Percentiles rank a stretch among this genome's conserved stretches.
Evolutionary conservation across 352 stramenopile species (phyloP).

Genomic region (Globisporangium camurandrum): DNA sequence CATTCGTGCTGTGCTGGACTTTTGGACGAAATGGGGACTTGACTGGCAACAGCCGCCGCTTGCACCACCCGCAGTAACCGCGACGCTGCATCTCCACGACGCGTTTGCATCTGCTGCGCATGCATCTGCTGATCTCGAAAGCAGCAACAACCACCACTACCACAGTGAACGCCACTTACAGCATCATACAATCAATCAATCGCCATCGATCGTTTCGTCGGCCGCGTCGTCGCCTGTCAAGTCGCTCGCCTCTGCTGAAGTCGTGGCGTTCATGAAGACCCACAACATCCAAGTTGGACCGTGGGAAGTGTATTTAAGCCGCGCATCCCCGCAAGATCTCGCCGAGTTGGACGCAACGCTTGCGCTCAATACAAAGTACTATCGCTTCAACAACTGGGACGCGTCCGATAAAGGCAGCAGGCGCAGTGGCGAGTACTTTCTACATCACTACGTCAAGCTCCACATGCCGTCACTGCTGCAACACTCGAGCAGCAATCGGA

Average conservation of each 20-base stretch:
- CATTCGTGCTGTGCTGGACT: constrained; percentile 68
- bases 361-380: constrained; percentile 70
- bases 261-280: constrained; percentile 75
- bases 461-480: constrained; percentile 70
- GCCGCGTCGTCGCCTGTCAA: constrained; percentile 45
- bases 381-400: constrained; percentile 70
- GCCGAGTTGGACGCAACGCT: constrained; percentile 61
- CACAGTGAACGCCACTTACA: too few species aligned
- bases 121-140: too few species aligned
- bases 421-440: constrained; percentile 66
- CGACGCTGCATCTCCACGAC: too few species aligned
- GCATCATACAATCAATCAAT: too few species aligned
- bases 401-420: constrained; percentile 59
- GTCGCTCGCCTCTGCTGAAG: constrained; percentile 44
- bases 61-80: too few species aligned
- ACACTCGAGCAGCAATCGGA: constrained; percentile 21
- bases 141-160: too few species aligned
- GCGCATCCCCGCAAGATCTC: constrained; percentile 55
- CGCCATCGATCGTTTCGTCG: too few species aligned
- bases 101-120: too few species aligned
- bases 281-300: constrained; percentile 63
- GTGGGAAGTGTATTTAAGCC: constrained; percentile 75
- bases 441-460: constrained; percentile 78
- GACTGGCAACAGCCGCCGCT: too few species aligned
- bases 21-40: constrained; percentile 78